Evolutionary conservation across 495 filamentous ascomycete genomes (phyloP).

Genomic region (Podospora fimiseda): DNA sequence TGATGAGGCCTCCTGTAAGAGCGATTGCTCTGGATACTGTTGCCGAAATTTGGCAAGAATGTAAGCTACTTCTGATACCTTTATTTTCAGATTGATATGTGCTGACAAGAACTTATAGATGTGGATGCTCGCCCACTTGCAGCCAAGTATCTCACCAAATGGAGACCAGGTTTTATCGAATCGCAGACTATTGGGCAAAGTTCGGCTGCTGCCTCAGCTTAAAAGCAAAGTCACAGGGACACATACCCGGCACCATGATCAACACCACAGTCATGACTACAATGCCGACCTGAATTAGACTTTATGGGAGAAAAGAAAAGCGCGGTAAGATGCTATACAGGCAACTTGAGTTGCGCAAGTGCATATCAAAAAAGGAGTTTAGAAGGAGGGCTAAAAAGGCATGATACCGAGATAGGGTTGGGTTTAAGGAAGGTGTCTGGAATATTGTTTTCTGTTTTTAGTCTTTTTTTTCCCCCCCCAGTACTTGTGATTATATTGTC

Average conservation of each 20-base stretch:
- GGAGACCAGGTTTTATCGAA: constrained; percentile 46
- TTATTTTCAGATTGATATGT: constrained; percentile 12
- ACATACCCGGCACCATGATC: too few relatives aligned
- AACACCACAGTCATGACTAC: too few relatives aligned
- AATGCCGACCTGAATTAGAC: too few relatives aligned
- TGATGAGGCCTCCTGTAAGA: constrained; percentile 78
- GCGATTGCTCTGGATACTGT: constrained; percentile 75
- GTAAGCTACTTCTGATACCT: constrained; percentile 39
- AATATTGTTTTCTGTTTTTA: too few relatives aligned
- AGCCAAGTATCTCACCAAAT: constrained; percentile 48
- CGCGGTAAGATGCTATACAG: too few relatives aligned
- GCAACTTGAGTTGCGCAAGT: neutral
- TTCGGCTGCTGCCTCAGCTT: neutral
- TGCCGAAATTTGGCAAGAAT: constrained; percentile 78
- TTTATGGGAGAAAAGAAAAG: too few relatives aligned
- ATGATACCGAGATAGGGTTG: neutral
- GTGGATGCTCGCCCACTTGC: constrained; percentile 50
- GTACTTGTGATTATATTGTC: too few relatives aligned
- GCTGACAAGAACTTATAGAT: constrained; percentile 15
- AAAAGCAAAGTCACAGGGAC: neutral
- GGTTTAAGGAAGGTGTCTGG: neutral
- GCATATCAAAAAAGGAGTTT: neutral
- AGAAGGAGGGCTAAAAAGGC: neutral
- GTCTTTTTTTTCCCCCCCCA: too few relatives aligned
- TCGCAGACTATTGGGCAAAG: constrained; percentile 22